Percentiles rank a stretch among this genome's conserved stretches.
Evolutionary conservation across 768 basidiomycete species (phyloP).

Genomic region (Pleurotus ostreatus): DNA sequence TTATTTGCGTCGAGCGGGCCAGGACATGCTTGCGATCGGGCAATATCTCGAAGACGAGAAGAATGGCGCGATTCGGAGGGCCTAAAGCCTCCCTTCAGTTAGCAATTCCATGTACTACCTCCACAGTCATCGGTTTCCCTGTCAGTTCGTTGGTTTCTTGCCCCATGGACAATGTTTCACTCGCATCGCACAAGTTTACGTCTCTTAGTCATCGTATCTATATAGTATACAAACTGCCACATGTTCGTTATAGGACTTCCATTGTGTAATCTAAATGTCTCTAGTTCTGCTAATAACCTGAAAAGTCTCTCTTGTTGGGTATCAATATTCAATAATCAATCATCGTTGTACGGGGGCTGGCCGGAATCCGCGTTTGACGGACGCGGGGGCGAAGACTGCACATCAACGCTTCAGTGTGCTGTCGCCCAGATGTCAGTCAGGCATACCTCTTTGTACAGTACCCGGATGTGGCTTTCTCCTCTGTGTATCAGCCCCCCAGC

Average conservation of each 20-base stretch:
- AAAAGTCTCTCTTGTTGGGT: too few relatives aligned
- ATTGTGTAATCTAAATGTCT: too few relatives aligned
- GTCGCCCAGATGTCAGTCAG: background rate
- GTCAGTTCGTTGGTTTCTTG: too few relatives aligned
- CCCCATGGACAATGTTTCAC: background rate
- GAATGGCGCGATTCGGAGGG: constrained; percentile 54
- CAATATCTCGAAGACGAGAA: constrained; percentile 84
- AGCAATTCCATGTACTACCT: too few relatives aligned
- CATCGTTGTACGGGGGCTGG: constrained; percentile 2
- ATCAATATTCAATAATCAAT: background rate
- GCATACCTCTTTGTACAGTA: background rate
- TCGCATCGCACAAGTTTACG: too few relatives aligned
- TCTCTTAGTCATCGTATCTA: background rate
- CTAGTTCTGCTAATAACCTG: too few relatives aligned
- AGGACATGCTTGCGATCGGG: constrained; percentile 82
- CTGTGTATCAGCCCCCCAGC: constrained; percentile 30
- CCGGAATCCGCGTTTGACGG: constrained; percentile 3
- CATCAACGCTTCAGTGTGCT: background rate
- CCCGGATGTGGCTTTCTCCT: constrained; percentile 19
- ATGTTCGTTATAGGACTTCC: constrained; percentile 14
- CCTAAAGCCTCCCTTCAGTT: constrained; percentile 7
- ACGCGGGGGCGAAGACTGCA: constrained; percentile 4
- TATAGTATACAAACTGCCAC: background rate
- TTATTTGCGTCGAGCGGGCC: constrained; percentile 70
- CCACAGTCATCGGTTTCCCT: too few relatives aligned